Conservation (phyloP, 2,329 filamentous ascomycete species). For the Trichoderma breve region DNA sequence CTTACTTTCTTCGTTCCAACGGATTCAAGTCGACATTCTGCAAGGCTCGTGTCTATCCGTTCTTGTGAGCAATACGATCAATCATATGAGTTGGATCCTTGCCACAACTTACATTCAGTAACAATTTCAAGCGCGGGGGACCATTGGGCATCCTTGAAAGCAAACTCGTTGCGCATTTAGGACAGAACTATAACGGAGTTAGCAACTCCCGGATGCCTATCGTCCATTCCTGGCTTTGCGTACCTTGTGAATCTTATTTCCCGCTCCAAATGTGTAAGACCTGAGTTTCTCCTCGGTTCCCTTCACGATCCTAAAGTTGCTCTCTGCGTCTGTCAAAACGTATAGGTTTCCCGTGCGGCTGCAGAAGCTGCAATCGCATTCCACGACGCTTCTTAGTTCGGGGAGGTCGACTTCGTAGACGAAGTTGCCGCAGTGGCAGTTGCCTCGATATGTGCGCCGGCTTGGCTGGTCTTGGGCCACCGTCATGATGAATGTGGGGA, state of each 20-base stretch:
- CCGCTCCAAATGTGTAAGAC: slow-evolving; percentile 44
- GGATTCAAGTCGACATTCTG: slow-evolving; percentile 35
- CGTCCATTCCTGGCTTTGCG: neutral
- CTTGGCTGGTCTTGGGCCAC: neutral
- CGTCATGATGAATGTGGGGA: neutral
- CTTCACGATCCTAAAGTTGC: slow-evolving; percentile 44
- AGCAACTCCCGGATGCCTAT: neutral
- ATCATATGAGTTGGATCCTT: too few species aligned
- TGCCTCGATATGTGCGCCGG: slow-evolving; percentile 51
- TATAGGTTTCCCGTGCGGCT: slow-evolving; percentile 45
- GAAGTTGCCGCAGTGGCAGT: slow-evolving; percentile 57
- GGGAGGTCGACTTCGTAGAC: slow-evolving; percentile 52
- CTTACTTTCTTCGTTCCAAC: slow-evolving; percentile 40
- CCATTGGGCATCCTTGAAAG: slow-evolving; percentile 26
- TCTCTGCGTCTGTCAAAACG: slow-evolving; percentile 29
- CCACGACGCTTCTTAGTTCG: slow-evolving; percentile 53
- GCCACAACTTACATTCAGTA: slow-evolving; percentile 20
- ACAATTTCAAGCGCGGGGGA: neutral
- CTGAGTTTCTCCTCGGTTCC: slow-evolving; percentile 42
- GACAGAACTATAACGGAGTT: slow-evolving; percentile 45
- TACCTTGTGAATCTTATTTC: slow-evolving; percentile 44
- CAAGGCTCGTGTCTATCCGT: neutral
- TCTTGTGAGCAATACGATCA: neutral
- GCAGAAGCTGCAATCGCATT: slow-evolving; percentile 70
- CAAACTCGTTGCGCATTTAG: slow-evolving; percentile 48